A percentile compares a stretch with the other conserved stretches of the same genome.
Conservation (phyloP, 2,329 filamentous ascomycete genomes). For the Podosphaera xanthii region DNA sequence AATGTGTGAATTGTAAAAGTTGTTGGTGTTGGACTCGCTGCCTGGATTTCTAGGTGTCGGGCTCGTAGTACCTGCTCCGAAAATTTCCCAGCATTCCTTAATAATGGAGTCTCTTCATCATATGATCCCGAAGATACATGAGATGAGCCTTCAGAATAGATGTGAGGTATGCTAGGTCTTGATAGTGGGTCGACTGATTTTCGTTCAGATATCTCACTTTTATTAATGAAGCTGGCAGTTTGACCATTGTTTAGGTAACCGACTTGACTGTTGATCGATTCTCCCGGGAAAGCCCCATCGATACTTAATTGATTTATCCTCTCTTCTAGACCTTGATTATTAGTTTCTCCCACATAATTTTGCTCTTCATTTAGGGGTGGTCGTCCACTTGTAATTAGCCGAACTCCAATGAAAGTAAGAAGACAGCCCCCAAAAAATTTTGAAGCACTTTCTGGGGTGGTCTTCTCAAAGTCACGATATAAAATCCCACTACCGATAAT, state of each 20-base stretch:
- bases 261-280: constrained; percentile 3
- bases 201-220: constrained; percentile 12
- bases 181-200: constrained; percentile 10
- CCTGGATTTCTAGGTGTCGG: no score
- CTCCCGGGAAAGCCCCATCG: constrained; percentile 6
- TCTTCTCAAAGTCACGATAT: constrained; percentile 84
- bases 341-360: constrained; percentile 33
- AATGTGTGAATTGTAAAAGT: no score
- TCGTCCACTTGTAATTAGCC: constrained; percentile 78
- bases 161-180: constrained; percentile 8
- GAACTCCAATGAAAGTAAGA: constrained; percentile 90
- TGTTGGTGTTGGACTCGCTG: no score
- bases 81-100: no score
- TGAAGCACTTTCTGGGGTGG: constrained; percentile 44
- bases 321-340: constrained; percentile 37
- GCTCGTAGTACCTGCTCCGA: no score
- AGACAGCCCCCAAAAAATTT: constrained; percentile 84
- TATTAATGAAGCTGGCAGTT: constrained; percentile 3
- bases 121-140: constrained; percentile 3
- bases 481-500: constrained; percentile 84
- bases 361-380: constrained; percentile 35
- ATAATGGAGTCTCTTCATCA: no score
- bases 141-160: constrained; percentile 9
- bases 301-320: constrained; percentile 31
- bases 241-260: constrained; percentile 7